These are phyloP conservation scores for Rhododendron simsii DNA, from an alignment of 148 eudicot species.

Conservation along the genomic window DNA sequence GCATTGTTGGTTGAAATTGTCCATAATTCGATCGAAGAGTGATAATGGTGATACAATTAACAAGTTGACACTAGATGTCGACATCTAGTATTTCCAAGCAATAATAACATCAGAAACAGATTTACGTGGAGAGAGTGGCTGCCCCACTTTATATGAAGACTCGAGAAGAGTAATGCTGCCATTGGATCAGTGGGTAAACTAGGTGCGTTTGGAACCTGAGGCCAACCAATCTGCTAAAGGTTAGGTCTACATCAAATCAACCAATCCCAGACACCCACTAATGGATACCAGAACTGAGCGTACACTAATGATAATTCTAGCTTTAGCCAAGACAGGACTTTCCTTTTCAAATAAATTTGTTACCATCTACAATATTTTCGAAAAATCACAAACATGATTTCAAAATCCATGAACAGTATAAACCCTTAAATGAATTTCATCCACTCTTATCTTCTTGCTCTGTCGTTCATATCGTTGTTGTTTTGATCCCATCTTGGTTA, in stretches of 20 bases:
- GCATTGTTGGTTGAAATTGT: not conserved
- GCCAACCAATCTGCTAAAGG: not conserved
- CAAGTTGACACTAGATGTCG: not conserved
- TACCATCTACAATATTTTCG: not conserved
- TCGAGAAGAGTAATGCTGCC: not conserved
- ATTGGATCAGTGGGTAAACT: not conserved
- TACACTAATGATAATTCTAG: not conserved
- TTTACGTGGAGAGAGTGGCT: not conserved
- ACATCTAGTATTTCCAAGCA: not conserved
- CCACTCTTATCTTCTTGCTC: not conserved
- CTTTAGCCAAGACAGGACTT: not conserved
- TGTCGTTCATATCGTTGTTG: not conserved
- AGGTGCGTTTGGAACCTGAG: not conserved
- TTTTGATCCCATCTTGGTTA: not conserved
- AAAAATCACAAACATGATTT: not conserved
- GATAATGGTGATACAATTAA: not conserved
- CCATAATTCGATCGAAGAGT: not conserved
- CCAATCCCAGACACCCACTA: not conserved
- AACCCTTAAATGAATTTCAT: not conserved
- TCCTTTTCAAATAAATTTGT: not conserved
- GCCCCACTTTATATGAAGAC: not conserved
- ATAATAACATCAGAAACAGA: conserved; percentile 4
- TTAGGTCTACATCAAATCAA: not conserved
- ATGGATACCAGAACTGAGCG: not conserved
- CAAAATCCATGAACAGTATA: not conserved